Conservation (phyloP, 306 rosid genomes). For the Luffa acutangula region DNA sequence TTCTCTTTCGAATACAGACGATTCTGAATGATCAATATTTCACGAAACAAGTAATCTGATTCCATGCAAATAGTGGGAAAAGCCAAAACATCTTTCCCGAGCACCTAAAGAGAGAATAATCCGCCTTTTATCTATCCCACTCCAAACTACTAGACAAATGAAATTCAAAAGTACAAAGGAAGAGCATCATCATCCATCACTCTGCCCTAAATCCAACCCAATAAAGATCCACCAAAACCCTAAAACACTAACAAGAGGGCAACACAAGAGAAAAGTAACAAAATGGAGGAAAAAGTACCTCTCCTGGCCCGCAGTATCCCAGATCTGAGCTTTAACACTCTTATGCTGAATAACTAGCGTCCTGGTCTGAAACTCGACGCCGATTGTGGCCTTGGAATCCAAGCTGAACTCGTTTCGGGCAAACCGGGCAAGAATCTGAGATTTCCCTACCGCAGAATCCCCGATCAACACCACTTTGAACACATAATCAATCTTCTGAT, state of each 20-base stretch:
- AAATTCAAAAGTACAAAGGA: not conserved
- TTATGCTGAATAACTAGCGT: constrained; percentile 77
- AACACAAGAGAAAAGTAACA: not conserved
- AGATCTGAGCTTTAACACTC: constrained; percentile 99
- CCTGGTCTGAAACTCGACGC: constrained; percentile 93
- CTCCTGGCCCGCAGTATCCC: constrained; percentile 99
- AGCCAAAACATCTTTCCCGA: not conserved
- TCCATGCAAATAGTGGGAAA: not conserved
- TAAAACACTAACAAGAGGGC: not conserved
- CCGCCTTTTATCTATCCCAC: not conserved
- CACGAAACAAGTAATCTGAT: not conserved
- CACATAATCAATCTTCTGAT: constrained; percentile 90
- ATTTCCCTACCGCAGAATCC: constrained; percentile 96
- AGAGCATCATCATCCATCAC: not conserved
- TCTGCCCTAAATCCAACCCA: not conserved
- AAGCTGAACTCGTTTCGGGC: constrained; percentile 94
- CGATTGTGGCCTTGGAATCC: constrained; percentile 95
- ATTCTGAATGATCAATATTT: not conserved
- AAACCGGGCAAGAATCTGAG: constrained; percentile 87
- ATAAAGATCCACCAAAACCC: not conserved
- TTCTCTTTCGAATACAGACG: not conserved
- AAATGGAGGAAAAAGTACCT: constrained; percentile 34
- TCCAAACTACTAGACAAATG: not conserved
- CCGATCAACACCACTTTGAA: constrained; percentile 96
- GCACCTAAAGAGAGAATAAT: not conserved